Percentiles rank a stretch among this genome's conserved stretches.
Conservation (phyloP, 2,329 filamentous ascomycete species). For the Trichoderma atrobrunneum region DNA sequence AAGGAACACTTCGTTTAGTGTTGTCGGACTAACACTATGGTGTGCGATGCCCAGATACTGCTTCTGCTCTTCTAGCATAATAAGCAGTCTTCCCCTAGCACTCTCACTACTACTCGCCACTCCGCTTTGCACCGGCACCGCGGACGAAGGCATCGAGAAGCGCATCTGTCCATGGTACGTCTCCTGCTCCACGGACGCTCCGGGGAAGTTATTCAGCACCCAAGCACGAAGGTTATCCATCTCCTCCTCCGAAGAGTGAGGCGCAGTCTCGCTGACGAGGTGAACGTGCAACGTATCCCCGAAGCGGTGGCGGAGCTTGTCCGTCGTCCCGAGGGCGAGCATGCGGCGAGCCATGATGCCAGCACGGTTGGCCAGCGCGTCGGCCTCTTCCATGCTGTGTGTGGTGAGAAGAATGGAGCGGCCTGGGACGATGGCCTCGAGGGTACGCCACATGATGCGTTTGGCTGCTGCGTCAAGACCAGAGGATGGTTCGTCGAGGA, state of each 20-base stretch:
- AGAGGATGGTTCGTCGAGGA: slow-evolving; percentile 72
- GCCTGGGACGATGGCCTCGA: slow-evolving; percentile 62
- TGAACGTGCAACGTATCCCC: slow-evolving; percentile 76
- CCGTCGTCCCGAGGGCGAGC: slow-evolving; percentile 72
- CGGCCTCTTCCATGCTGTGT: slow-evolving; percentile 79
- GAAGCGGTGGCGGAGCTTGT: slow-evolving; percentile 65
- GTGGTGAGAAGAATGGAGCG: slow-evolving; percentile 71
- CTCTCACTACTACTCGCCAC: slow-evolving; percentile 27
- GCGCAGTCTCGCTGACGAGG: slow-evolving; percentile 67
- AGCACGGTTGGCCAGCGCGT: slow-evolving; percentile 59
- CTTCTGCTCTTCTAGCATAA: slow-evolving; percentile 66
- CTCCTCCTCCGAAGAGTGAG: slow-evolving; percentile 64
- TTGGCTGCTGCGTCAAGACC: slow-evolving; percentile 74
- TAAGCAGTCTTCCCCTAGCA: slow-evolving; percentile 65
- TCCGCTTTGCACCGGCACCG: neutral
- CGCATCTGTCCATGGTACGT: slow-evolving; percentile 81
- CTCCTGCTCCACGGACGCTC: slow-evolving; percentile 67
- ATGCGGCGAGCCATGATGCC: slow-evolving; percentile 79
- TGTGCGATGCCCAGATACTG: slow-evolving; percentile 69
- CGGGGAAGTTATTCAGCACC: slow-evolving; percentile 59
- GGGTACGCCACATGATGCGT: slow-evolving; percentile 71
- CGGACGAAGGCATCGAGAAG: slow-evolving; percentile 61
- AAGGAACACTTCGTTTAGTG: slow-evolving; percentile 84
- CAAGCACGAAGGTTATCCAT: slow-evolving; percentile 65
- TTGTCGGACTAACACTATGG: slow-evolving; percentile 77